Evolutionary conservation across 331 rosid genomes (phyloP).

Genomic region (Telfairia occidentalis): DNA sequence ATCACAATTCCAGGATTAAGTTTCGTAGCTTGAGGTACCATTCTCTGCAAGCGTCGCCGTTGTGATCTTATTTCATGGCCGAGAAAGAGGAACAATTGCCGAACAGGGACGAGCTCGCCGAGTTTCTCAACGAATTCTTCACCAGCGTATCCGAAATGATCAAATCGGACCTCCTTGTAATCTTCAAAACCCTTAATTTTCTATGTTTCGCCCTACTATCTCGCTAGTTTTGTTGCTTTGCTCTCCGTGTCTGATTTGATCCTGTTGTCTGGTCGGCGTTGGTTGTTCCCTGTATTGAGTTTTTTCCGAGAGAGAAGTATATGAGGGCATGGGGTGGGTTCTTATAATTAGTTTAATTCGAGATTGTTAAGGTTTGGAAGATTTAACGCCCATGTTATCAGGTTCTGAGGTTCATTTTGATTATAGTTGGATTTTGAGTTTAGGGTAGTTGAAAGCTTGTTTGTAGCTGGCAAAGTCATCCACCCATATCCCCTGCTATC

Average conservation of each 20-base stretch:
- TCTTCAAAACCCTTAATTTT: background rate
- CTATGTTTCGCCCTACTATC: background rate
- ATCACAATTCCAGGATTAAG: background rate
- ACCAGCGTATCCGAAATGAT: slow-evolving; percentile 60
- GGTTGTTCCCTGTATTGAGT: background rate
- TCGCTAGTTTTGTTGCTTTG: background rate
- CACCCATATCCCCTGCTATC: background rate
- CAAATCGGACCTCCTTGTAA: slow-evolving; percentile 68
- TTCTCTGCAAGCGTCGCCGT: background rate
- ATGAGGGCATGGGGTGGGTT: background rate
- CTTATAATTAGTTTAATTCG: background rate
- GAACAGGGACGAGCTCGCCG: slow-evolving; percentile 45
- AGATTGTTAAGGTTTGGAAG: background rate
- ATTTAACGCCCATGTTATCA: background rate
- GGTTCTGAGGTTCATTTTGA: background rate
- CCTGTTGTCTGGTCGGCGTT: background rate
- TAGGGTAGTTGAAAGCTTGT: background rate
- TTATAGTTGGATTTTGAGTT: background rate
- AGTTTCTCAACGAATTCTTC: slow-evolving; percentile 53
- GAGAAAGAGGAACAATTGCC: slow-evolving; percentile 29
- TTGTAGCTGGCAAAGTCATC: background rate
- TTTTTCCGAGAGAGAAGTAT: background rate
- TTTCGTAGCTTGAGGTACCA: background rate
- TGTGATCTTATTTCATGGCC: slow-evolving; percentile 32
- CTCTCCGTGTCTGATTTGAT: background rate